A percentile compares a stretch with the other conserved stretches of the same genome.
Conservation (phyloP, 1,139 yeast genomes). For the Arxiozyma slooffiae region DNA sequence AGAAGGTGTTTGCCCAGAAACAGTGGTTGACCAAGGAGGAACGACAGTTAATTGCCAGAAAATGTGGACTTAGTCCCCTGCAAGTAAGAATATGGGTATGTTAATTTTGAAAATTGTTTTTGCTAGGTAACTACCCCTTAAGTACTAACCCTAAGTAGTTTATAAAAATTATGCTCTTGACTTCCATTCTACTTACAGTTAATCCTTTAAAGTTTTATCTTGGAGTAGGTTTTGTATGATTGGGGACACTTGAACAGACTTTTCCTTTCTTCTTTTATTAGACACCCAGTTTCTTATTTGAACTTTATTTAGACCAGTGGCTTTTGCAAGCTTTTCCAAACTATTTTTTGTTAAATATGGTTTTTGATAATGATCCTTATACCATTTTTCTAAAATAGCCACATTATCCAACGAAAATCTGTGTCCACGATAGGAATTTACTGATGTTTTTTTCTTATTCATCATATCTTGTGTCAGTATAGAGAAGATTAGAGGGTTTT, state of each 20-base stretch:
- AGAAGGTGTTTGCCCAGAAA: too few relatives aligned
- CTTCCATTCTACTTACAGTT: too few relatives aligned
- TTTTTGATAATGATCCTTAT: constrained; percentile 9
- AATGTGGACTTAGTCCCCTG: too few relatives aligned
- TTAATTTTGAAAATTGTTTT: too few relatives aligned
- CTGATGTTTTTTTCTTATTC: constrained; percentile 5
- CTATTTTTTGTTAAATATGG: constrained; percentile 17
- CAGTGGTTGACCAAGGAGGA: too few relatives aligned
- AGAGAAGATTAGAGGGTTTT: constrained; percentile 7
- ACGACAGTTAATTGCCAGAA: too few relatives aligned
- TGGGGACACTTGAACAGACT: constrained; percentile 9
- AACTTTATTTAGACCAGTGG: constrained; percentile 14
- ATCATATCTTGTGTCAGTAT: constrained; percentile 14
- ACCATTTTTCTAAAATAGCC: constrained; percentile 17
- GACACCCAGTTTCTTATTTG: constrained; percentile 24
- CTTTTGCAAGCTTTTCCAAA: constrained; percentile 7
- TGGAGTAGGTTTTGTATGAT: constrained; percentile 5
- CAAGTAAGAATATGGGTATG: too few relatives aligned
- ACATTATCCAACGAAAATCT: constrained; percentile 15
- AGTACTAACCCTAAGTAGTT: too few relatives aligned
- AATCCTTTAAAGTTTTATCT: too few relatives aligned
- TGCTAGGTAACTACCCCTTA: too few relatives aligned
- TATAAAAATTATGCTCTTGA: too few relatives aligned
- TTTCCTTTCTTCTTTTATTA: constrained; percentile 22
- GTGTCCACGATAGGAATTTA: constrained; percentile 15